phyloP scores from a whole-genome alignment of 2,329 filamentous ascomycete genomes.

The Diaporthe citri region DNA sequence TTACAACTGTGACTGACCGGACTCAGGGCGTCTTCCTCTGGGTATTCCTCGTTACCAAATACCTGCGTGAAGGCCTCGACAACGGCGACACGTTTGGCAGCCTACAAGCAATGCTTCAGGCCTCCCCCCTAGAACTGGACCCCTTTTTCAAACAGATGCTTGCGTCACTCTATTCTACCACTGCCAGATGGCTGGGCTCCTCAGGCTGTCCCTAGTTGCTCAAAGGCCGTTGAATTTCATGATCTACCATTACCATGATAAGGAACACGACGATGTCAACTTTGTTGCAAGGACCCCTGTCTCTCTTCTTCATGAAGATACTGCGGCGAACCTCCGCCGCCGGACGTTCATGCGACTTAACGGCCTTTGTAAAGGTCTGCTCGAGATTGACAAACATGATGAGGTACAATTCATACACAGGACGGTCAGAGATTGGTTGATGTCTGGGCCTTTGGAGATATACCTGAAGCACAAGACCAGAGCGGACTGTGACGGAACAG shows the following conservation, averaged over 20 bases:
- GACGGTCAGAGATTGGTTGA: neutral
- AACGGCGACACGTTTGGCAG: neutral
- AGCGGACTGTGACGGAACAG: neutral
- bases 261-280: neutral
- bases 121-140: neutral
- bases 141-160: neutral
- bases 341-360: neutral
- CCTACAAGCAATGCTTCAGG: neutral
- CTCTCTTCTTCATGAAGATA: neutral
- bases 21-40: neutral
- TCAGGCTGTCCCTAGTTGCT: neutral
- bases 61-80: neutral
- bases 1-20: neutral
- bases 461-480: neutral
- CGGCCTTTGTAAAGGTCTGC: neutral
- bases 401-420: slow-evolving; percentile 1
- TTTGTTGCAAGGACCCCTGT: neutral
- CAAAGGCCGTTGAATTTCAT: neutral
- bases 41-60: neutral
- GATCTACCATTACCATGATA: neutral
- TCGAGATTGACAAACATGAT: neutral
- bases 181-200: neutral
- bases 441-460: neutral
- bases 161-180: neutral
- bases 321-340: neutral